Evolutionary conservation across 2,329 filamentous ascomycete genomes (phyloP).

Genomic region (Ophiostoma fasciatum): DNA sequence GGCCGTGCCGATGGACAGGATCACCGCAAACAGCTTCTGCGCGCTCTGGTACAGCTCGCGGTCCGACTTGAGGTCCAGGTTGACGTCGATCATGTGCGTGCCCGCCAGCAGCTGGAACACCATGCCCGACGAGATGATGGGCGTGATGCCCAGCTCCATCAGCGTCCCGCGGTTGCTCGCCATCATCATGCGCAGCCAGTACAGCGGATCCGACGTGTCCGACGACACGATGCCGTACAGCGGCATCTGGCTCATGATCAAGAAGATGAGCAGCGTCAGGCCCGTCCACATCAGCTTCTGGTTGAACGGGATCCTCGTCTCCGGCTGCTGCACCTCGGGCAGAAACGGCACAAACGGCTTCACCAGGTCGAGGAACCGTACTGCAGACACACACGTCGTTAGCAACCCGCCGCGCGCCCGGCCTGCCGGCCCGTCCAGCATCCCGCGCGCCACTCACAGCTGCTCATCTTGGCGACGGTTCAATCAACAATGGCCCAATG

Average conservation of each 20-base stretch:
- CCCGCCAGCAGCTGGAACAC: slow-evolving; percentile 99
- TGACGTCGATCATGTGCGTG: slow-evolving; percentile 99
- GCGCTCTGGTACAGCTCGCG: slow-evolving; percentile 99
- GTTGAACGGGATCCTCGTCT: slow-evolving; percentile 98
- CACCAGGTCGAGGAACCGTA: slow-evolving; percentile 98
- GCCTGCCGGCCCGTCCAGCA: too few relatives aligned
- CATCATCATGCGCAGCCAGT: slow-evolving; percentile 99
- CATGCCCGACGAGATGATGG: slow-evolving; percentile 99
- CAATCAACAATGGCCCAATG: too few relatives aligned
- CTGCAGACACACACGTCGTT: slow-evolving; percentile 28
- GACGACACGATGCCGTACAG: slow-evolving; percentile 98
- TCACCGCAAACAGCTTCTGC: slow-evolving; percentile 97
- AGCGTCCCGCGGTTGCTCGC: slow-evolving; percentile 94
- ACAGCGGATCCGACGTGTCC: slow-evolving; percentile 93
- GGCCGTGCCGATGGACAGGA: slow-evolving; percentile 92
- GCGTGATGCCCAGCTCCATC: slow-evolving; percentile 94
- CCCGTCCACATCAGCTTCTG: slow-evolving; percentile 95
- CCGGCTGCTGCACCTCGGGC: slow-evolving; percentile 95
- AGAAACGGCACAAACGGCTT: slow-evolving; percentile 99
- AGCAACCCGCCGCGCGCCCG: too few relatives aligned
- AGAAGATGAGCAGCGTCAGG: slow-evolving; percentile 91
- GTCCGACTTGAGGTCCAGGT: slow-evolving; percentile 99
- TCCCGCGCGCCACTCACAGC: slow-evolving; percentile 20
- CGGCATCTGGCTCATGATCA: slow-evolving; percentile 99
- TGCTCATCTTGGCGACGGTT: slow-evolving; percentile 22